phyloP scores from a whole-genome alignment of 768 basidiomycete genomes.

The Phlebiopsis flavidoalba region DNA sequence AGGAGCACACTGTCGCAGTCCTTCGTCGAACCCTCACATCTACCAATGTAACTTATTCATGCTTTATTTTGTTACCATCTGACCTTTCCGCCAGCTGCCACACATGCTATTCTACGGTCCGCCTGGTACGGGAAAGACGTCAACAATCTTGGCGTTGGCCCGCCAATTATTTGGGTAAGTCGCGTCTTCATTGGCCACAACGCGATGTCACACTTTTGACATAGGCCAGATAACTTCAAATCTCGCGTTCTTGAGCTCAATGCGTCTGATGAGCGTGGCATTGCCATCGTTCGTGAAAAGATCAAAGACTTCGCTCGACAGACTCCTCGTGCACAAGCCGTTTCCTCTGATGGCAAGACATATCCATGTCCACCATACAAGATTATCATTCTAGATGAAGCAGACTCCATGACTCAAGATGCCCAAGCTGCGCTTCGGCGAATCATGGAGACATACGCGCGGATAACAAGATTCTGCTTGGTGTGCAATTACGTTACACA shows the following conservation, averaged over 20 bases:
- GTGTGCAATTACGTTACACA: conserved; percentile 99
- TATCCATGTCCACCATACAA: conserved; percentile 99
- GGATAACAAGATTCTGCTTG: conserved; percentile 95
- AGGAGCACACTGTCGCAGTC: conserved; percentile 94
- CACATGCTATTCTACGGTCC: conserved; percentile 99
- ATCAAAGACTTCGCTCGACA: conserved; percentile 97
- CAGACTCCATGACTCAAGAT: conserved; percentile 99
- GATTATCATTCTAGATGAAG: conserved; percentile 97
- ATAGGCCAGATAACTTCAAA: conserved; percentile 89
- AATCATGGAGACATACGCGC: conserved; percentile 99
- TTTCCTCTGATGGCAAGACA: conserved; percentile 68
- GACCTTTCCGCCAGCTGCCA: conserved; percentile 60
- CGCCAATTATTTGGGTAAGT: conserved; percentile 90
- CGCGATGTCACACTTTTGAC: neutral
- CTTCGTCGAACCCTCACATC: conserved; percentile 86
- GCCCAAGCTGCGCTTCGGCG: conserved; percentile 93
- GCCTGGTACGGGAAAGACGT: conserved; percentile 98
- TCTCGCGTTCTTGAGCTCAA: conserved; percentile 94
- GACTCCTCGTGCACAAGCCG: conserved; percentile 73
- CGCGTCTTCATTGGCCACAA: neutral
- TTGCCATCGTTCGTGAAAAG: conserved; percentile 94
- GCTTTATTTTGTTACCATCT: neutral
- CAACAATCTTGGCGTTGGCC: conserved; percentile 91
- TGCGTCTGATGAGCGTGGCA: conserved; percentile 98
- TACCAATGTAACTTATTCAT: conserved; percentile 63